Evolutionary conservation across 495 filamentous ascomycete genomes (phyloP).

Genomic region (Xylaria acuta): DNA sequence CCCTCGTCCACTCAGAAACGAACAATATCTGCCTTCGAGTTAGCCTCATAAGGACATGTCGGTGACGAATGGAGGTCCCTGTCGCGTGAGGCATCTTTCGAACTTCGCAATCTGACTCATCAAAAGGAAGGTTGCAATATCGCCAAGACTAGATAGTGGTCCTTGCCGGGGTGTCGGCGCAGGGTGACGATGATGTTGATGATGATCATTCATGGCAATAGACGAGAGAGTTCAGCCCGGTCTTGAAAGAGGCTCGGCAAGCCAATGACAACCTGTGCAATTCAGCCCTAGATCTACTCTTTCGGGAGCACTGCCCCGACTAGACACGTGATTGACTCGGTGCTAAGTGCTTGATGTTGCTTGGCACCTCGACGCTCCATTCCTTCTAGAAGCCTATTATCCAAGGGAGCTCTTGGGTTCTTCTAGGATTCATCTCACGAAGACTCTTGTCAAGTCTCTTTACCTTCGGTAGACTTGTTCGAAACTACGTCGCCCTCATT

Average conservation of each 20-base stretch:
- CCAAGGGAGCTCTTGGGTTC: background rate
- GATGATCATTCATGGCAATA: slow-evolving; percentile 3
- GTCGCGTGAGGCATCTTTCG: slow-evolving; percentile 24
- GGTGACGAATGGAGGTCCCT: background rate
- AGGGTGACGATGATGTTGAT: slow-evolving; percentile 7
- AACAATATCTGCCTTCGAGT: background rate
- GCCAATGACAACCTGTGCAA: slow-evolving; percentile 18
- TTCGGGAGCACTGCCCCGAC: slow-evolving; percentile 23
- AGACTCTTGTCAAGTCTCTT: background rate
- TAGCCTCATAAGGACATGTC: background rate
- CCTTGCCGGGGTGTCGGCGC: background rate
- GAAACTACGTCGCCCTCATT: background rate
- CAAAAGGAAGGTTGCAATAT: slow-evolving; percentile 5
- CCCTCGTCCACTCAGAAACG: slow-evolving; percentile 3
- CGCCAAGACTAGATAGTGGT: slow-evolving; percentile 13
- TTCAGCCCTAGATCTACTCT: slow-evolving; percentile 24
- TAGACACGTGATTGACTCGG: slow-evolving; percentile 27
- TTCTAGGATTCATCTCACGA: background rate
- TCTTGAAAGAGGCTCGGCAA: background rate
- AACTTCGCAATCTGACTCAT: background rate
- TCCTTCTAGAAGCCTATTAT: slow-evolving; percentile 20
- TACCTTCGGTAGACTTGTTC: background rate
- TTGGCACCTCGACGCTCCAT: slow-evolving; percentile 1
- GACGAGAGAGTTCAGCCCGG: background rate
- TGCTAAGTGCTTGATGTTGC: slow-evolving; percentile 20